Conservation (phyloP, 2,329 filamentous ascomycete species). For the Aureobasidium sp. region DNA sequence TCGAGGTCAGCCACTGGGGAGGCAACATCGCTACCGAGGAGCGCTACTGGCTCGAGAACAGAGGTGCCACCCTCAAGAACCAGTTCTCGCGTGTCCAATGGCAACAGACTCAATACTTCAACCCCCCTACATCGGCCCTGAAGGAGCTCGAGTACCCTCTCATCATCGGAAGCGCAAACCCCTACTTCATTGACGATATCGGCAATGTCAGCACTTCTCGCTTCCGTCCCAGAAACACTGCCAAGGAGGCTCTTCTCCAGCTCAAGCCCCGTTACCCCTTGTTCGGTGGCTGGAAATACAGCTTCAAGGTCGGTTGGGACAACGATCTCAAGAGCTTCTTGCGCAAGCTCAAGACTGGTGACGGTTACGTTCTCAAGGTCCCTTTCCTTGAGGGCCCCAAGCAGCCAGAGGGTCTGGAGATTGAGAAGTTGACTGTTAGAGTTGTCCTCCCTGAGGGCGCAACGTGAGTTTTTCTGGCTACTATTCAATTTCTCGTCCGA, state of each 20-base stretch:
- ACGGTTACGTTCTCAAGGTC: conserved; percentile 78
- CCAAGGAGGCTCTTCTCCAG: conserved; percentile 61
- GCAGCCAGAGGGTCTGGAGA: conserved; percentile 76
- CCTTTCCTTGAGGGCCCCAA: conserved; percentile 91
- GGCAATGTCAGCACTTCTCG: conserved; percentile 92
- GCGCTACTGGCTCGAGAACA: conserved; percentile 79
- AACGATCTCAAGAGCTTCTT: conserved; percentile 71
- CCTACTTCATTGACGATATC: conserved; percentile 94
- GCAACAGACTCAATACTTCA: conserved; percentile 54
- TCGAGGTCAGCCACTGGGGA: conserved; percentile 97
- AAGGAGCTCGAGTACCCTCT: conserved; percentile 77
- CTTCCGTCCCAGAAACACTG: conserved; percentile 59
- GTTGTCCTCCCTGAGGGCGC: conserved; percentile 89
- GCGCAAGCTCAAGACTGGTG: conserved; percentile 52
- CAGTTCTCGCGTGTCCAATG: conserved; percentile 43
- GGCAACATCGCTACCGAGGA: conserved; percentile 95
- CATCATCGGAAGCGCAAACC: conserved; percentile 67
- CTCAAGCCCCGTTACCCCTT: conserved; percentile 92
- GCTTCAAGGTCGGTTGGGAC: conserved; percentile 95
- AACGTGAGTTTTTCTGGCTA: conserved; percentile 48
- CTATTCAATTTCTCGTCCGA: neutral
- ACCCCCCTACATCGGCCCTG: conserved; percentile 66
- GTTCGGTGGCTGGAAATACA: conserved; percentile 97
- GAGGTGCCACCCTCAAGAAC: conserved; percentile 61
- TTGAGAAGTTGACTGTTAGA: conserved; percentile 69